phyloP scores from a whole-genome alignment of 1,284 basidiomycete genomes.

The Trametes hirsuta region DNA sequence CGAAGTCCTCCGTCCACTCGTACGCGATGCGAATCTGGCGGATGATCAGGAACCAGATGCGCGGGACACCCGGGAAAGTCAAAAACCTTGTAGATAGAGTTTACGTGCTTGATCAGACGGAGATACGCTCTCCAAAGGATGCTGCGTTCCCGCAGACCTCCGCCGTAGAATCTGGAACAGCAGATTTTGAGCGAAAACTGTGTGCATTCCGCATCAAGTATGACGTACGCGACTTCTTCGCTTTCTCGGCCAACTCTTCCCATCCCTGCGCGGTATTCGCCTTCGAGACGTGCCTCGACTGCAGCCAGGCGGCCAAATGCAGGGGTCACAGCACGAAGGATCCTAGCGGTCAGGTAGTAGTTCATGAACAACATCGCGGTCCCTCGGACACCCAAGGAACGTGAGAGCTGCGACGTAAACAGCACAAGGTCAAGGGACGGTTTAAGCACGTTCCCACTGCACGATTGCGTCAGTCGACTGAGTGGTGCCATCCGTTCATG shows the following conservation, averaged over 20 bases:
- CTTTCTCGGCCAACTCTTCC: conserved; percentile 88
- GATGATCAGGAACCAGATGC: neutral
- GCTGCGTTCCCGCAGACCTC: conserved; percentile 81
- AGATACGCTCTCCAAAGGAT: conserved; percentile 85
- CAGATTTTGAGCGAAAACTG: neutral
- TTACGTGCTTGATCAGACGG: conserved; percentile 85
- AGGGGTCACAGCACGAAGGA: conserved; percentile 87
- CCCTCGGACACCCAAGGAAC: conserved; percentile 82
- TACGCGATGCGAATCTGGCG: conserved; percentile 77
- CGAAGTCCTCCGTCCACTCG: conserved; percentile 92
- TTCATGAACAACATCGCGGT: conserved; percentile 82
- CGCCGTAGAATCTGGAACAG: conserved; percentile 80
- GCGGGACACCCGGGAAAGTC: neutral
- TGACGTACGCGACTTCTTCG: conserved; percentile 90
- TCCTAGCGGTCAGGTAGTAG: conserved; percentile 85
- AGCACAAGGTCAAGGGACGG: conserved; percentile 91
- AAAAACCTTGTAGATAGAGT: conserved; percentile 86
- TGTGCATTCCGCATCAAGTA: neutral
- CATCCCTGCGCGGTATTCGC: conserved; percentile 91
- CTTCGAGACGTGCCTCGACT: conserved; percentile 84
- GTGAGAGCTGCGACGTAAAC: conserved; percentile 91
- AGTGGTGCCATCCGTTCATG: neutral
- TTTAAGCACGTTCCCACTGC: conserved; percentile 72
- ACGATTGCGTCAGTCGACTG: neutral
- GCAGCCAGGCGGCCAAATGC: conserved; percentile 94